Base-by-base conservation (phyloP, 495 filamentous ascomycete genomes). In the Pseudoneurospora amorphoporcata region DNA sequence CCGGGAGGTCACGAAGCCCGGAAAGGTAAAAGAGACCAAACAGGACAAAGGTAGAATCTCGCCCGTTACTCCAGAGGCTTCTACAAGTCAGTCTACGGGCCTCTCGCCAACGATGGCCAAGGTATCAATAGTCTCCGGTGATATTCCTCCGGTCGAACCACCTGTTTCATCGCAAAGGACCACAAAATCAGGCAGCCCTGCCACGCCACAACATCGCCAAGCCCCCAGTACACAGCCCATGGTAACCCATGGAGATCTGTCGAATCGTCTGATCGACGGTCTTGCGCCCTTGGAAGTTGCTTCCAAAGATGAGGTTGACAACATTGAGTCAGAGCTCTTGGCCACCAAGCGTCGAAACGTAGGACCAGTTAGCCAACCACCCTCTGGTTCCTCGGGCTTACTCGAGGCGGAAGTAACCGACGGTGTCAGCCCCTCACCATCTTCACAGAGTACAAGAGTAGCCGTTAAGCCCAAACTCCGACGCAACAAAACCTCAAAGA, bases 81-180 rank as follows among this genome's bases (percentile, higher is more conserved):
- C 73, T 16, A 39, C 29, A 39, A 71, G 10, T 53, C 68, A n/a
- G 39, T 41, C 77, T 6, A 75, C 78, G 4, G 79, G 79, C 0
- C 77, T 81, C 41, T 81, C 79, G 4, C 79, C 79, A 39, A 65
- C 68, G 16, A 74, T 81, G 10, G 77, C 78, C 14, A 80, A 71
- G 19, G 73, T 81, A 41, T 68, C 72, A 45, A 69, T 81, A 47
- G 72, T 68, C 65, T 58, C 14, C 38, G 40, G 71, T 40, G 41
- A 17, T 61, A 71, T 42, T 65, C 38, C 72, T 47, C 42, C 74
- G 45, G 70, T 29, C 12, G 71, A 68, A 19, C 10, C 68, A 39
- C 43, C 69, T 45, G 40, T 42, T 38, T 8, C 70, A 47, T 69
- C 32, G 35, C 45, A 41, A 37, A 61, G 37, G 12, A 38, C 71